phyloP scores from a whole-genome alignment of 129 eudicot genomes.

The Smallanthus sonchifolius region DNA sequence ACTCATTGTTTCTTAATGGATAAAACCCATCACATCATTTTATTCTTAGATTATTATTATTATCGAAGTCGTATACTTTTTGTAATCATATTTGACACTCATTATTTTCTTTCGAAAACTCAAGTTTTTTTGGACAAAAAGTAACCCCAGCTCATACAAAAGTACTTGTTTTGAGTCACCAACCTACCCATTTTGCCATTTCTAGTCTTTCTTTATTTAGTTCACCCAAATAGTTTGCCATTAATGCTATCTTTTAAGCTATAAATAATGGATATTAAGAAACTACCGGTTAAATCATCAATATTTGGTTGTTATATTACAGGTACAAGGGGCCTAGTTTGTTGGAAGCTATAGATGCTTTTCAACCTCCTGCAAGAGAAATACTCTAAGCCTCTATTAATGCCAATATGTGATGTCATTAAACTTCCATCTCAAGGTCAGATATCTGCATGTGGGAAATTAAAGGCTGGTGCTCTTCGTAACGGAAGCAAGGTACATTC shows the following conservation, averaged over 20 bases:
- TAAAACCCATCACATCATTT: background rate
- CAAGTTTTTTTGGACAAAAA: background rate
- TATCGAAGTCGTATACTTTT: background rate
- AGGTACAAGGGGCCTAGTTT: constrained; percentile 82
- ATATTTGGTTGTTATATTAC: constrained; percentile 26
- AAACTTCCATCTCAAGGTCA: constrained; percentile 78
- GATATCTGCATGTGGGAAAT: constrained; percentile 79
- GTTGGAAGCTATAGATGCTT: constrained; percentile 77
- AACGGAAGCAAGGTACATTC: constrained; percentile 65
- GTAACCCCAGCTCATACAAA: background rate
- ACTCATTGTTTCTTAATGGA: background rate
- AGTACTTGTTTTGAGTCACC: background rate
- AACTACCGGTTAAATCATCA: background rate
- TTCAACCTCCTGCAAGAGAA: constrained; percentile 80
- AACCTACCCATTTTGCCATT: background rate
- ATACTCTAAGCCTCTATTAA: constrained; percentile 69
- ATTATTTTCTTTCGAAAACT: background rate
- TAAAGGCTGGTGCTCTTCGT: constrained; percentile 88
- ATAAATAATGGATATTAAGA: background rate
- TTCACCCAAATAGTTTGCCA: background rate
- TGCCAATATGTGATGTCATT: constrained; percentile 88
- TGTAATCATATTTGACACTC: background rate
- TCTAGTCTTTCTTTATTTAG: background rate
- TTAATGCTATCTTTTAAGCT: background rate
- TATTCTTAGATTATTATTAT: background rate